Base-by-base conservation (phyloP, 2,329 filamentous ascomycete genomes). In the Fusarium avenaceum region DNA sequence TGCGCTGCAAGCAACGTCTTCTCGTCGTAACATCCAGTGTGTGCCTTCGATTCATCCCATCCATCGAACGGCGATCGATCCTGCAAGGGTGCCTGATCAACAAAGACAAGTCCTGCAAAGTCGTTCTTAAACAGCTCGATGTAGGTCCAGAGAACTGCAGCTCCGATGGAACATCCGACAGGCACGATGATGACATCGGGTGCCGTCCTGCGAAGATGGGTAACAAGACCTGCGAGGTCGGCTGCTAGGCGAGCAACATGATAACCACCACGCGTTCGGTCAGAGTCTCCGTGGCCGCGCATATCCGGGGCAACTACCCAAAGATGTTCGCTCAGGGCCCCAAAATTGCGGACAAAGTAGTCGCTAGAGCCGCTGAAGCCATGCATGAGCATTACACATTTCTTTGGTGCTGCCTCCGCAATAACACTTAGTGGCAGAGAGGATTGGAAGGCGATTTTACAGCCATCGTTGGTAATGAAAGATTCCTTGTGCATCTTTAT, bases 321-420 rank as follows among this genome's bases (percentile, higher is more conserved):
- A 17, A 61, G n/a, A 8, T 55, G 63, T 15, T 72, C 57, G 24
- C 65, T 69, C 17, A 74, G 40, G 6, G 65, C 52, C 9, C 46
- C 49, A 22, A 67, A 62, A 55, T 74, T 74, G 26, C 68, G 69
- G 39, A 48, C 30, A 28, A 74, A 74, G 50, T 74, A 74, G 46
- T 74, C 72, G 43, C 72, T 72, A 13, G 72, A 74, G 28, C 72
- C 72, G 33, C 72, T 74, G 69, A 74, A 74, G 30, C 72, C 72
- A 45, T 74, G 72, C 71, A 74, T 74, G 45, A 74, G 70, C 40
- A 74, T 24, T 22, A 74, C 62, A 43, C 72, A 74, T 52, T 56
- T 69, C 40, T 30, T 33, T 33, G 52, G 33, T 54, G 52, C 30
- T 38, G 28, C 48, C 49, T 26, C 48, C 47, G 43, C 22, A 39